These are phyloP conservation scores for Radiomyces spectabilis DNA, from an alignment of 192 early-diverging fungal genomes.

Conservation along the genomic window DNA sequence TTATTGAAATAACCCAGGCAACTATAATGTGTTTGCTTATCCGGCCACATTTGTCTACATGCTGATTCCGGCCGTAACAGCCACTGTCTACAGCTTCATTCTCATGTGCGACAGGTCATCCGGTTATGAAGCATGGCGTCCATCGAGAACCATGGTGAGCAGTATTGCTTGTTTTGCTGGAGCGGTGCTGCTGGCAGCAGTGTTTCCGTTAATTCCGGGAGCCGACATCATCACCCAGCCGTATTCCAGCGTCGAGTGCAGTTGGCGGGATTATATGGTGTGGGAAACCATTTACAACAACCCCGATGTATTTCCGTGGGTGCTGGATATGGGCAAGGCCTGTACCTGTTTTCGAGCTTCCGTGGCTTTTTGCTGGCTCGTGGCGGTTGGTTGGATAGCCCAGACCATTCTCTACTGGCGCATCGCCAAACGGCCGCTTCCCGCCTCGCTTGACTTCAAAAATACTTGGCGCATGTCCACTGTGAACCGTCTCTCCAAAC, in stretches of 20 bases:
- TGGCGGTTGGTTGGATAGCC: constrained; percentile 4
- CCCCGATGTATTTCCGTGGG: constrained; percentile 14
- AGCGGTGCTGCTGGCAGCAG: background rate
- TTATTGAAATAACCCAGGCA: background rate
- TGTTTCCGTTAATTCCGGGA: constrained; percentile 9
- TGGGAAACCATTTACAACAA: constrained; percentile 13
- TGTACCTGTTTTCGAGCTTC: constrained; percentile 9
- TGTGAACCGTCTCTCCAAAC: too few relatives aligned
- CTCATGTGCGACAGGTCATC: constrained; percentile 7
- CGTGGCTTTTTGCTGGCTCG: constrained; percentile 7
- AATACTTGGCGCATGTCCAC: too few relatives aligned
- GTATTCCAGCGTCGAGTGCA: constrained; percentile 3
- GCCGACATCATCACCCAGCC: constrained; percentile 10
- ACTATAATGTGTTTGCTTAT: constrained; percentile 10
- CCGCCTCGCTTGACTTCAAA: too few relatives aligned
- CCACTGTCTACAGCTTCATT: constrained; percentile 2
- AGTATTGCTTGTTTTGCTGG: background rate
- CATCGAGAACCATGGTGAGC: constrained; percentile 6
- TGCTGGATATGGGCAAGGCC: constrained; percentile 9
- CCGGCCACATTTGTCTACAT: constrained; percentile 22
- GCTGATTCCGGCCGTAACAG: constrained; percentile 8
- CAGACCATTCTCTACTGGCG: background rate
- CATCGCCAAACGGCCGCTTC: too few relatives aligned
- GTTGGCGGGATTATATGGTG: constrained; percentile 15
- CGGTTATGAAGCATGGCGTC: constrained; percentile 3